Evolutionary conservation across 169 alveolate species (phyloP), one percentile per base, ranked within the genome.

Genomic region (Plasmodium billcollinsi): DNA sequence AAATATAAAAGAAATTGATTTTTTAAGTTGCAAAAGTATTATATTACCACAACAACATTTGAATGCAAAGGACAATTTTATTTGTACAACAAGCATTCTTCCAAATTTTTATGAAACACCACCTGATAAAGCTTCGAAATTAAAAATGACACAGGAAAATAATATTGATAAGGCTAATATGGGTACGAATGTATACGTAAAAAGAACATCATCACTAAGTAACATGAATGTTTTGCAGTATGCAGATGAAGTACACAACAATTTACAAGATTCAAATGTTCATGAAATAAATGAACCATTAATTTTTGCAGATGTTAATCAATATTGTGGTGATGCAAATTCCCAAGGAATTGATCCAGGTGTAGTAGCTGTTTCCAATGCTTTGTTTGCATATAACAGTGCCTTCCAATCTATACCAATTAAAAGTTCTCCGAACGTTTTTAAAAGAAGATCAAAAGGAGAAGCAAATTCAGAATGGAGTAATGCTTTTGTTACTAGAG

Each of bases 381-480:
- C 95, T 49, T 63, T 93, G 26, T 93, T 93, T 66, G 92, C 86
- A 15, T 56, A 74, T 43, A 73, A 86, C 58, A 88, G 88, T 29
- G 93, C 94, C 39, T 93, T 93, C 49, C 89, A 83, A 33, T 52
- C 76, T 9, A 93, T 93, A 49, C 95, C 95, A 12, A 90, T 93
- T 26, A 72, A 65, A 50, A 15, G 71, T 24, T 73, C 88, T 11
- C 89, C 93, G 2, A 91, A 93, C 29, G 94, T 95, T 15, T 91
- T 95, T 52, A 59, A 97, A 18, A 85, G 97, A 45, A 86, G 95
- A 39, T 49, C 80, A 26, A 93, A 78, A 67, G 97, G 97, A 18
- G 97, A 95, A 86, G 73, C 93, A 21, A 74, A 67, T 43, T 90
- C 94, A 43, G 97, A 95, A 70, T 95, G 97, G 97, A 90, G 96